Percentiles rank a stretch among this genome's conserved stretches.
Evolutionary conservation across 306 rosid species (phyloP).

Genomic region (Prosopis cineraria): DNA sequence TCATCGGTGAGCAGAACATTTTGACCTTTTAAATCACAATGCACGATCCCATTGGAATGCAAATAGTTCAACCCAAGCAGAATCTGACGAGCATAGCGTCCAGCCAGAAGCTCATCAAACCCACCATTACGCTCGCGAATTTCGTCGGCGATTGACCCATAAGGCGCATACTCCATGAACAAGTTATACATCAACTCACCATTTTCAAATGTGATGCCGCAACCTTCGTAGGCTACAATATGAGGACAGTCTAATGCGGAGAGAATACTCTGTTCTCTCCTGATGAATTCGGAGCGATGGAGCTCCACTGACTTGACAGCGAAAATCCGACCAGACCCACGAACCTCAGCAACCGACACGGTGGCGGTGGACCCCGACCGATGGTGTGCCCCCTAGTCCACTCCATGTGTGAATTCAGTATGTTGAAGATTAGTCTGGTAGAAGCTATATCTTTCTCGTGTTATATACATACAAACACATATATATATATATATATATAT

Average conservation of each 20-base stretch:
- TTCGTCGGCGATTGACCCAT: constrained; percentile 60
- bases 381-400: constrained; percentile 71
- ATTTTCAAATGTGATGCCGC: constrained; percentile 56
- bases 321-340: constrained; percentile 38
- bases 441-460: neutral
- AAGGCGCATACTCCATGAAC: constrained; percentile 72
- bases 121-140: constrained; percentile 38
- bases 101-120: constrained; percentile 46
- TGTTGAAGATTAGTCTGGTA: neutral
- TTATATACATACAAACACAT: no score
- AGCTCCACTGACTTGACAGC: constrained; percentile 73
- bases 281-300: constrained; percentile 50
- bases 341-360: constrained; percentile 51
- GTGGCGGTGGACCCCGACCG: constrained; percentile 85
- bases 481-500: constrained; percentile 15
- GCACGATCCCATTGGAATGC: constrained; percentile 74
- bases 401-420: constrained; percentile 41
- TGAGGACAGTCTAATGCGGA: constrained; percentile 53
- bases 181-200: constrained; percentile 60
- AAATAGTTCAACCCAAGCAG: constrained; percentile 60
- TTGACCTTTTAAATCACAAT: constrained; percentile 80
- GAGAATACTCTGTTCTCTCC: constrained; percentile 59
- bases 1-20: constrained; percentile 62
- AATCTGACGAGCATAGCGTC: constrained; percentile 55
- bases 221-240: constrained; percentile 63